Evolutionary conservation across 139 green algal species (phyloP), one percentile per base, ranked within the genome.

Genomic region (Volvox africanus): DNA sequence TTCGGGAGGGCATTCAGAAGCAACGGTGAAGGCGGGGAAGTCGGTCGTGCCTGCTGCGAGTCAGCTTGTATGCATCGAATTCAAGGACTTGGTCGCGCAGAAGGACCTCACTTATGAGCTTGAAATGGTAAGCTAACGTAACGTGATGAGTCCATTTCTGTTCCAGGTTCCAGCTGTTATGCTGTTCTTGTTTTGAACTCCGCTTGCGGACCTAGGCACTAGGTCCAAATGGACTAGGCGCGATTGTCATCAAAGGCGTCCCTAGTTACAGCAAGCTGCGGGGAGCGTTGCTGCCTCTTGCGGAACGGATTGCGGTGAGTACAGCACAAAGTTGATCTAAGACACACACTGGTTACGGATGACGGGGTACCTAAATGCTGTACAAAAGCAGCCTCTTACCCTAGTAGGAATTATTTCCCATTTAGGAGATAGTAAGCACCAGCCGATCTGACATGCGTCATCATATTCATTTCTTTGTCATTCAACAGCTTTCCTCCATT

Each of bases 201-300:
- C 16, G 30, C 33, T 82, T 55, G 2, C 30, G 30, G 32, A 18
- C 14, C 22, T 92, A 97, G 94, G 96, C 94, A 19, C 95, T 91
- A 36, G 96, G 96, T 0, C 80, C 89, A 0, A 73, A 93, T 12
- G 96, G 96, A 0, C 91, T 97, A 12, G 96, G 96, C 26, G 94
- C 96, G 13, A 44, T 97, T 0, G 93, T 93, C 0, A 91, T 98
- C 0, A 50, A 67, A 1, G 88, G 88, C 5, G 94, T 98, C 3
- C 95, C 95, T 0, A 68, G 68, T 0, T 95, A 94, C 22, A 2
- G 36, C 0, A 44, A 92, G 20, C 87, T 93, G 28, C 90, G 96
- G 5, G 20, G 89, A 18, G 12, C 18, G 13, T 92, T 98, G 67
- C 90, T 98, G 62, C 95, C 94, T 0, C 80, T 97, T 16, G 94